Evolutionary conservation across 1,284 basidiomycete species (phyloP), one percentile per base, ranked within the genome.

Genomic region (Takashimella koratensis): DNA sequence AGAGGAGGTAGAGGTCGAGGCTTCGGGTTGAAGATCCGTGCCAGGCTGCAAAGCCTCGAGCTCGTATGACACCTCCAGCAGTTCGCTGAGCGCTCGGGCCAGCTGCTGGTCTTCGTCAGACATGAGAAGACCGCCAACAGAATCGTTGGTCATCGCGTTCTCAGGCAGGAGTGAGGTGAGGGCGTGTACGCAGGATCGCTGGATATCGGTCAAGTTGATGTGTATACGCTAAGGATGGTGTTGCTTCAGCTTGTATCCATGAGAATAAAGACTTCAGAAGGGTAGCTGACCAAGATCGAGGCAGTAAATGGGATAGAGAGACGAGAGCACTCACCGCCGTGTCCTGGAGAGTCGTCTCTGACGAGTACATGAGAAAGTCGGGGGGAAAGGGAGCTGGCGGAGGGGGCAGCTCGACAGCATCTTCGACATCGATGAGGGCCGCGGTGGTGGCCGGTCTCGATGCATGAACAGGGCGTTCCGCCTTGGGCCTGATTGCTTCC

Each of bases 61-160:
- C 53, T 72, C 66, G 49, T 72, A 68, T 1, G 65, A 59, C 2
- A 65, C 67, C 30, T 74, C 70, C 4, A 74, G 59, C 0, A 74
- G 59, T 23, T 70, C 69, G 19, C 58, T 64, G 20, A 74, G 47
- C 1, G 64, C 64, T 1, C 49, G 43, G 0, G 67, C 64, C 10
- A 72, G 63, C 25, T 61, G 63, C 3, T 51, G 42, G 46, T 66
- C 60, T 6, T 42, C 22, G 3, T 50, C 43, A 22, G 26, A 24
- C 22, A 51, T 10, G 47, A 4, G 4, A 19, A n/a, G 21, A 39
- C 27, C 8, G 27, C 16, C 10, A 8, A 36, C 10, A 36, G 10
- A 8, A 16, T 36, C 30, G 16, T 36, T 16, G 16, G 8, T 36
- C 30, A 36, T 8, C 10, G 36, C 23, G 49, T 49, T 46, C 30